Conservation (phyloP, 2,329 filamentous ascomycete species). For the Golovinomyces cichoracearum region DNA sequence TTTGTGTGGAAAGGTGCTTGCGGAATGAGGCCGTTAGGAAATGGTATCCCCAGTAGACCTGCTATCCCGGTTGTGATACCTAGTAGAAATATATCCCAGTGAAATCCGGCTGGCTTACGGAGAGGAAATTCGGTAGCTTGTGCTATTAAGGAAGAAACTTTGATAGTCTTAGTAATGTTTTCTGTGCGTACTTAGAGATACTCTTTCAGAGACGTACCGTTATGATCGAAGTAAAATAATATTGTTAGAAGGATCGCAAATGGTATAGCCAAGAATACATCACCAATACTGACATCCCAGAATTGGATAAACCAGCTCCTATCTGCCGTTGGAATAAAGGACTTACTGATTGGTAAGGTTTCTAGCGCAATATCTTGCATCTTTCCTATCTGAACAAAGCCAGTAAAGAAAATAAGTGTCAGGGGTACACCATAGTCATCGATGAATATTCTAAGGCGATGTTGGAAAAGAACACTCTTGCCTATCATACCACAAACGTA, state of each 20-base stretch:
- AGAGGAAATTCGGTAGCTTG: slow-evolving; percentile 65
- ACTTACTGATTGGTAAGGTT: slow-evolving; percentile 45
- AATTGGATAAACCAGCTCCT: slow-evolving; percentile 57
- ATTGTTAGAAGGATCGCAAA: slow-evolving; percentile 65
- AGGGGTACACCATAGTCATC: slow-evolving; percentile 75
- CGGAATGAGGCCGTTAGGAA: slow-evolving; percentile 61
- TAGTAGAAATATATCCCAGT: slow-evolving; percentile 64
- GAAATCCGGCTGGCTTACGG: slow-evolving; percentile 56
- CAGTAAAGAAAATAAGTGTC: slow-evolving; percentile 67
- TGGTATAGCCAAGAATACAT: slow-evolving; percentile 65
- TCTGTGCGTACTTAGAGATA: too few species aligned
- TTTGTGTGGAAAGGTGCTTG: slow-evolving; percentile 65
- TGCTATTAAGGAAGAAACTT: slow-evolving; percentile 59
- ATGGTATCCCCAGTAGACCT: slow-evolving; percentile 51
- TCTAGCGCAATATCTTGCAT: slow-evolving; percentile 47
- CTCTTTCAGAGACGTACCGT: slow-evolving; percentile 37
- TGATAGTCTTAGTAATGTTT: too few species aligned
- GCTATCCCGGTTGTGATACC: slow-evolving; percentile 53
- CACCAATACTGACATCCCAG: slow-evolving; percentile 46
- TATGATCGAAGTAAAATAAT: slow-evolving; percentile 76
- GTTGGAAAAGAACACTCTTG: slow-evolving; percentile 42
- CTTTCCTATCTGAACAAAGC: slow-evolving; percentile 64
- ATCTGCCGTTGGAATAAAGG: slow-evolving; percentile 53
- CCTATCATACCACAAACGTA: slow-evolving; percentile 52
- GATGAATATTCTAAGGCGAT: slow-evolving; percentile 53